Base-by-base conservation (phyloP, 2,329 filamentous ascomycete genomes). In the Myrmaecium sp. region DNA sequence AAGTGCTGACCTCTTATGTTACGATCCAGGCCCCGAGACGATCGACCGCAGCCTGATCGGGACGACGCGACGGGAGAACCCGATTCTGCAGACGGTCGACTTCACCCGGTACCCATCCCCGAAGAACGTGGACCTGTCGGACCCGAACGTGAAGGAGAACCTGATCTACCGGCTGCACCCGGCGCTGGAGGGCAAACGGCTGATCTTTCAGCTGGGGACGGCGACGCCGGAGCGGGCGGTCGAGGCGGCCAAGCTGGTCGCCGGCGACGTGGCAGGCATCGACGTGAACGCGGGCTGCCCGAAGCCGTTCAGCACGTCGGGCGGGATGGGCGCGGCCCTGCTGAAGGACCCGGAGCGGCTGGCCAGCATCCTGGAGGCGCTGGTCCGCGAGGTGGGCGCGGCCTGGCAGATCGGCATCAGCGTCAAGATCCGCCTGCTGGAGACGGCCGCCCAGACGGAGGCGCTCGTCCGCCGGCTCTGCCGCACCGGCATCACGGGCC, bases 231-330 rank as follows among this genome's bases (percentile, higher is more conserved):
- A 76, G 8, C 66, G 74, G 16, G 89, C 89, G 1, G 84, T 95
- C 0, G 58, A 78, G 47, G 84, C 86, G 1, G 83, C 86, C 2
- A 73, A 73, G 28, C 57, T 94, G 10, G 76, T 98, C 12, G 89
- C 84, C 0, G 66, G 59, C 8, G 82, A 95, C 52, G 89, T 98
- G 3, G 74, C 75, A 1, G 89, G 89, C 33, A 94, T 98, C 40
- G 89, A 95, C 49, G 77, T 98, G 34, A 98, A 98, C 50, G 83
- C 89, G 0, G 89, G 89, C n/a, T 98, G 89, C 47, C 89, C 89
- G 1, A 98, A 98, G 53, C 80, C 86, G 0, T 98, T 98, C 54
- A 92, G 80, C 44, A 93, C 86, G 2, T 69, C 68, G 35, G 83
- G 83, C 33, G 89, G 89, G 25, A 98, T 98, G 89, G 89, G 89